Evolutionary conservation across 2,329 filamentous ascomycete genomes (phyloP), one percentile per base, ranked within the genome.

Genomic region (Nigrospora oryzae): DNA sequence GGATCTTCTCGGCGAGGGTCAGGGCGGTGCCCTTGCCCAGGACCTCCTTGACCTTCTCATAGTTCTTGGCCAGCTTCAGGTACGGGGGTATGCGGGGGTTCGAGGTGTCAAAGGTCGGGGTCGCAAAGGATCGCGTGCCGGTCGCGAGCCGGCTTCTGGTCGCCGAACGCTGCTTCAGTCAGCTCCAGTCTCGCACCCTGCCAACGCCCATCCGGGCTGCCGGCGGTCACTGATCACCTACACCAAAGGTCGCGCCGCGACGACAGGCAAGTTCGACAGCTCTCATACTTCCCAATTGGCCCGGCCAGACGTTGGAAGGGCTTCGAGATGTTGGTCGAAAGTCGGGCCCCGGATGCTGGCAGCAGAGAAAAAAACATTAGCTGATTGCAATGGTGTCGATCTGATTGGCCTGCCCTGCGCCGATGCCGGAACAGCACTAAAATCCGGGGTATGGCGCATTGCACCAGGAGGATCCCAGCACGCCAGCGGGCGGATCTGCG

Each of bases 1-100:
- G 78, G 58, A 98, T 96, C 78, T 98, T 98, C 70, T 98, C 93
- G 51, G 93, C 89, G 46, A 98, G 79, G 2, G 91, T 96, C 48
- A 98, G 79, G 45, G 58, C 74, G 4, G 43, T 46, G 23, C 38
- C 46, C 36, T 34, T 36, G 5, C 46, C 46, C 23, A 48, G 31
- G 12, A 48, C 44, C 36, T 46, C 46, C 19, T 39, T 38, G 34
- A 48, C 46, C 40, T 48, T 43, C 40, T 48, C 46, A 35, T 43
- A 48, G 33, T 48, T 48, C 40, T 48, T 45, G 31, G 46, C 36
- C 11, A 46, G 39, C 40, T 82, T 85, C 16, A 74, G 65, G 61
- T 88, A 88, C 15, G 83, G 83, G 41, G 83, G 83, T 53, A 78
- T 82, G 52, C 81, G 78, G 28, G 76, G 57, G 44, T 63, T 63